Evolutionary conservation across 371 early-diverging fungal genomes (phyloP), one percentile per base, ranked within the genome.

Genomic region (Mortierella sp.): DNA sequence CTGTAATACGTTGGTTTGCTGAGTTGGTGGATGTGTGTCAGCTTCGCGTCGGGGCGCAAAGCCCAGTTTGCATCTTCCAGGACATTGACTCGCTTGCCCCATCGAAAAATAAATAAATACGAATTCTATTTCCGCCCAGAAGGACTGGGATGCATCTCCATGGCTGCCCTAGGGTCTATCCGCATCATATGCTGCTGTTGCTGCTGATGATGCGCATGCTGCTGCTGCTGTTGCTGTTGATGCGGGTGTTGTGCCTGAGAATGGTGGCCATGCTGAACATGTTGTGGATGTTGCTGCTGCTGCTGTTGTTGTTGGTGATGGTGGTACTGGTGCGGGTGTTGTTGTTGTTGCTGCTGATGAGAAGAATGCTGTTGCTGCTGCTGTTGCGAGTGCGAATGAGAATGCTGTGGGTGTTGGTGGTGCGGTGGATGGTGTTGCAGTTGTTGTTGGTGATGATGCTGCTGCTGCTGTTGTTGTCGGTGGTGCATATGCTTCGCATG

Each of bases 261-360:
- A n/a, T 70, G 48, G 19, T 72, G 48, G 3, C 55, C 48, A 28
- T 65, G 79, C 58, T 78, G 79, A n/a, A n/a, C 70, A 28, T 73
- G 79, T 19, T 47, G 57, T 34, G 42, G 24, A 38, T 52, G 74
- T 54, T 70, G 73, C 3, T 50, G 50, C 3, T 50, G 50, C 50
- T 50, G 50, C 48, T 63, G 60, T 10, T 72, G 76, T 19, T 65
- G 79, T 13, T 72, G 74, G 28, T 78, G 79, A 9, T 26, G 31
- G 6, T 73, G 58, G n/a, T 77, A 55, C 2, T 72, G 77, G 1
- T 71, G 77, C 58, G 14, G 47, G 19, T 71, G 72, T 21, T 52
- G 57, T 19, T 73, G 42, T 38, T 38, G 42, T 5, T 38, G 58
- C 2, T 52, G 77, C 0, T 54, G 45, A 45, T 71, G 47, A 13